phyloP scores from a whole-genome alignment of 345 rosid genomes.

The Euclidium syriacum region DNA sequence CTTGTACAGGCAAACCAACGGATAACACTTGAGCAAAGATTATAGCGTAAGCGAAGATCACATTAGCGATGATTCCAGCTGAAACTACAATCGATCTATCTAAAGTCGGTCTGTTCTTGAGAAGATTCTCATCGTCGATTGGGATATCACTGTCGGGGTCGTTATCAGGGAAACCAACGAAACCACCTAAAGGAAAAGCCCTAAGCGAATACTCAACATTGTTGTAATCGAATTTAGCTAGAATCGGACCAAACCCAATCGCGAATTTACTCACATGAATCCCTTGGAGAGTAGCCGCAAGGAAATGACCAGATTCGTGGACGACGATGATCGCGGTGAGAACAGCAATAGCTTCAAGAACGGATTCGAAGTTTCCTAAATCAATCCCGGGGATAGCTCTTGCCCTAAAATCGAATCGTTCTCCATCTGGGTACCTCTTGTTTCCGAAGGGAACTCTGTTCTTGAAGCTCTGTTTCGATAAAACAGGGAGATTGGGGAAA shows the following conservation, averaged over 20 bases:
- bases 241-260: slow-evolving; percentile 87
- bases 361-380: slow-evolving; percentile 60
- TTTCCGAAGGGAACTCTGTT: slow-evolving; percentile 35
- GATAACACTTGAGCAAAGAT: slow-evolving; percentile 76
- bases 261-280: slow-evolving; percentile 97
- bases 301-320: slow-evolving; percentile 87
- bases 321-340: slow-evolving; percentile 85
- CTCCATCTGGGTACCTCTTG: slow-evolving; percentile 28
- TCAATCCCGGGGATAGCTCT: slow-evolving; percentile 67
- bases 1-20: slow-evolving; percentile 93
- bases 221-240: slow-evolving; percentile 77
- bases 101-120: slow-evolving; percentile 80
- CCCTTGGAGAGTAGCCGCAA: slow-evolving; percentile 92
- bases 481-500: slow-evolving; percentile 29
- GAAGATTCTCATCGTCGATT: slow-evolving; percentile 67
- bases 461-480: slow-evolving; percentile 35
- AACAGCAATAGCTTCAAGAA: slow-evolving; percentile 71
- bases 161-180: slow-evolving; percentile 95
- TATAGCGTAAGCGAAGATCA: slow-evolving; percentile 70
- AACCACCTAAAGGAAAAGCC: slow-evolving; percentile 93
- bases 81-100: slow-evolving; percentile 83
- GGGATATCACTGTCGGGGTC: slow-evolving; percentile 92
- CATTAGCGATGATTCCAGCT: slow-evolving; percentile 88
- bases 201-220: slow-evolving; percentile 86
- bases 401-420: slow-evolving; percentile 39